Evolutionary conservation across 768 basidiomycete species (phyloP).

Genomic region (Calocybe indica): DNA sequence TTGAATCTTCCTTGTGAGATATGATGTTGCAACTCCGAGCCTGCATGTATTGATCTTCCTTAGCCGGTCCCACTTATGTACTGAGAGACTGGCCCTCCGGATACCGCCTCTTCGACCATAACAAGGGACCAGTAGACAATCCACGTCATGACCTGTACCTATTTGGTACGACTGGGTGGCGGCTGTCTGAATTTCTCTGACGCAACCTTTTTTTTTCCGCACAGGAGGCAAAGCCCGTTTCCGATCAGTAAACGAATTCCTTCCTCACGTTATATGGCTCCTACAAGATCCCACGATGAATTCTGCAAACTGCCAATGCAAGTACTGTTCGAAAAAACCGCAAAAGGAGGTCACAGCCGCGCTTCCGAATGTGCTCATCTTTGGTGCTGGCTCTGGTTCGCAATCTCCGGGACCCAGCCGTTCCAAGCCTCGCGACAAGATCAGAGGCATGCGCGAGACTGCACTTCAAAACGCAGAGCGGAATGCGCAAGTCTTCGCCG

Average conservation of each 20-base stretch:
- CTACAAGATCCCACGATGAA: constrained; percentile 44
- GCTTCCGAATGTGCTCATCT: constrained; percentile 25
- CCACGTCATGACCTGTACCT: constrained; percentile 78
- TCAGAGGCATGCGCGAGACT: constrained; percentile 17
- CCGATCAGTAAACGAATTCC: constrained; percentile 81
- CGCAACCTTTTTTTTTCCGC: constrained; percentile 6
- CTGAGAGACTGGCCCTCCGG: constrained; percentile 59
- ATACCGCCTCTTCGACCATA: constrained; percentile 71
- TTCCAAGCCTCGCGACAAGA: constrained; percentile 12
- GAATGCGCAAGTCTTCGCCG: constrained; percentile 27
- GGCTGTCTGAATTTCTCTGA: background rate
- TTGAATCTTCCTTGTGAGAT: constrained; percentile 46
- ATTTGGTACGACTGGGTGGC: constrained; percentile 39
- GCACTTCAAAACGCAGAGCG: constrained; percentile 14
- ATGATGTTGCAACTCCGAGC: background rate
- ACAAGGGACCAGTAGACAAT: constrained; percentile 49
- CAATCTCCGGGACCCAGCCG: constrained; percentile 20
- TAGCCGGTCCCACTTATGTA: constrained; percentile 52
- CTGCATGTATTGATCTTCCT: constrained; percentile 1
- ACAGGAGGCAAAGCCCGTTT: constrained; percentile 48
- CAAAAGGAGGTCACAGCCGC: constrained; percentile 66
- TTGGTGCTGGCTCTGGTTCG: constrained; percentile 19
- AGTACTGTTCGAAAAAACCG: constrained; percentile 66
- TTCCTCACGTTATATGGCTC: constrained; percentile 81
- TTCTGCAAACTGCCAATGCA: constrained; percentile 57